A percentile compares a stretch with the other conserved stretches of the same genome.
These are phyloP conservation scores for Fusarium keratoplasticum DNA, from an alignment of 2,329 filamentous ascomycete genomes.

Conservation along the genomic window DNA sequence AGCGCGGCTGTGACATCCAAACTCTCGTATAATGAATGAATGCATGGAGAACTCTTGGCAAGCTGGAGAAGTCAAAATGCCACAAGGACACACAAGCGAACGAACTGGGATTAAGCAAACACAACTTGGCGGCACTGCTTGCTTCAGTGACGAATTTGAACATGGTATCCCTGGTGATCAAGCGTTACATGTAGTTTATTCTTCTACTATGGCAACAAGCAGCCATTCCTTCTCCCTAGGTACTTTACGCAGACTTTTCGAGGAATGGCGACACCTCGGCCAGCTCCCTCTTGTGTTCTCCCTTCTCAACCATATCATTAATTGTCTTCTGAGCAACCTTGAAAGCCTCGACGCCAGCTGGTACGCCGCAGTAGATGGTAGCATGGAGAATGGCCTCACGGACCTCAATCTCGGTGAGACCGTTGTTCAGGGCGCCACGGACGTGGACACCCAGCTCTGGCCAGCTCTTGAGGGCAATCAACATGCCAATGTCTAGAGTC, in stretches of 20 bases:
- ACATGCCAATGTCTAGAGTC: slow-evolving; percentile 65
- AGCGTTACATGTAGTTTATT: background rate
- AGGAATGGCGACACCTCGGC: slow-evolving; percentile 2
- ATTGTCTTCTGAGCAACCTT: slow-evolving; percentile 44
- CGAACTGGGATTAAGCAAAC: background rate
- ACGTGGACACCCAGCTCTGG: slow-evolving; percentile 71
- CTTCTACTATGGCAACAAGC: background rate
- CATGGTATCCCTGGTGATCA: background rate
- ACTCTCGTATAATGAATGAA: background rate
- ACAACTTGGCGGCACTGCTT: background rate
- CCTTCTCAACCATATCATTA: slow-evolving; percentile 43
- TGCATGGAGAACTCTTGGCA: background rate
- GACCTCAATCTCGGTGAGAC: slow-evolving; percentile 65
- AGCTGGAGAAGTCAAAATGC: background rate
- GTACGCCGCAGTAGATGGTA: slow-evolving; percentile 55
- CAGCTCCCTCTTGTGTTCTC: slow-evolving; percentile 29
- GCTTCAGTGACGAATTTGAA: background rate
- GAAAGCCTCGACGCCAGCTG: slow-evolving; percentile 54
- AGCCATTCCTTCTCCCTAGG: background rate
- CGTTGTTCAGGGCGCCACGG: slow-evolving; percentile 71
- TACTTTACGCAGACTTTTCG: background rate
- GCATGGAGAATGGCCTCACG: slow-evolving; percentile 65
- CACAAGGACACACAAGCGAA: background rate
- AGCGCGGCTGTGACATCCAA: background rate
- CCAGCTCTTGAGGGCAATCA: slow-evolving; percentile 69